Evolutionary conservation across 225 moss, liverwort and hornwort species (phyloP).

Genomic region (Physcomitrium patens): DNA sequence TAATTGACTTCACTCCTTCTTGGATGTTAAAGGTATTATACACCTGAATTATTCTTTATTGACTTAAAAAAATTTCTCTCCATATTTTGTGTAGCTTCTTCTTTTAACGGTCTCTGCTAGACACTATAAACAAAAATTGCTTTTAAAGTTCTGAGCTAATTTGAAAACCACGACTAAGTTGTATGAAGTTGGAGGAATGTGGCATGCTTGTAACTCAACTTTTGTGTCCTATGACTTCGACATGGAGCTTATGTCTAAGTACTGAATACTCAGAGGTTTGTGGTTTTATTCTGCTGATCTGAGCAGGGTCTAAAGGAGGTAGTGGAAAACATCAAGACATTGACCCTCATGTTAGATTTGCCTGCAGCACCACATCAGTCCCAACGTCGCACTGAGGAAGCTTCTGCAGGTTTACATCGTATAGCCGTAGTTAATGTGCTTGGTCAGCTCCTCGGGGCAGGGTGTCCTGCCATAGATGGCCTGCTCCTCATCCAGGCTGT

Average conservation of each 20-base stretch:
- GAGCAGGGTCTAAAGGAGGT: conserved; percentile 78
- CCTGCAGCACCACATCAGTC: conserved; percentile 57
- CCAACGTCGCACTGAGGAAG: conserved; percentile 62
- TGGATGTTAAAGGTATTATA: background rate
- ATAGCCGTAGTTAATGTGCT: conserved; percentile 78
- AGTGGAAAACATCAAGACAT: conserved; percentile 59
- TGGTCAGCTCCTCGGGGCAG: conserved; percentile 72
- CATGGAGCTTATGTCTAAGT: conserved; percentile 19
- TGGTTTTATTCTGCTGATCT: conserved; percentile 12
- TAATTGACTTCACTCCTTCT: conserved; percentile 3
- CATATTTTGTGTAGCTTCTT: conserved; percentile 14
- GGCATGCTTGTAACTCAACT: conserved; percentile 1
- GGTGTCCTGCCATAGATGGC: conserved; percentile 69
- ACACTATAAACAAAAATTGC: no score
- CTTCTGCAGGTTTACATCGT: conserved; percentile 82
- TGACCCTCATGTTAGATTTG: conserved; percentile 74
- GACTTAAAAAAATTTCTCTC: conserved; percentile 2
- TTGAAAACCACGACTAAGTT: conserved; percentile 5
- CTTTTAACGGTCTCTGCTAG: background rate
- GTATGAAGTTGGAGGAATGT: conserved; percentile 7
- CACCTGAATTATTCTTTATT: background rate
- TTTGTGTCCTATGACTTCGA: conserved; percentile 6
- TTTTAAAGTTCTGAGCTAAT: background rate
- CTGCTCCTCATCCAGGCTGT: conserved; percentile 62
- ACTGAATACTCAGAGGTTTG: background rate